A percentile compares a stretch with the other conserved stretches of the same genome.
These are phyloP conservation scores for Forsythia suspensa DNA, from an alignment of 257 asterid genomes.

Conservation along the genomic window DNA sequence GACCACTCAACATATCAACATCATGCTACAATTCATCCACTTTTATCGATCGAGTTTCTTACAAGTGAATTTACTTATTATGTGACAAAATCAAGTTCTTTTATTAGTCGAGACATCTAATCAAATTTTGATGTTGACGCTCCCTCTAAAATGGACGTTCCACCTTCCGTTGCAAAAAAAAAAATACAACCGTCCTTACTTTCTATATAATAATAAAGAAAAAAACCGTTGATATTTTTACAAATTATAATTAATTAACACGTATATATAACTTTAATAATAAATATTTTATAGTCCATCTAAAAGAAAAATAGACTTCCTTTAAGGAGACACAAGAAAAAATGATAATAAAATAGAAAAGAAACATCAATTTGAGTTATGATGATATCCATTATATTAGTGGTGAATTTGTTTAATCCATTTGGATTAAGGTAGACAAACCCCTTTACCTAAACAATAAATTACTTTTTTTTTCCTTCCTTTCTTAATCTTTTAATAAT, in stretches of 20 bases:
- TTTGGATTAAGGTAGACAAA: slow-evolving; percentile 3
- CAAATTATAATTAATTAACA: background rate
- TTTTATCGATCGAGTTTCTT: too few species aligned
- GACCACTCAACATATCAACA: background rate
- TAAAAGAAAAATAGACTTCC: slow-evolving; percentile 12
- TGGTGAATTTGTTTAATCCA: slow-evolving; percentile 7
- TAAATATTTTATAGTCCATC: background rate
- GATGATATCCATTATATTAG: slow-evolving; percentile 3
- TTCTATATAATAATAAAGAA: background rate
- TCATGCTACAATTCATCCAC: background rate
- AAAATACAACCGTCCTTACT: background rate
- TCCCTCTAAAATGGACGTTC: background rate
- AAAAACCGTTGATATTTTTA: background rate
- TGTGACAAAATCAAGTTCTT: too few species aligned
- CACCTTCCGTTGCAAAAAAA: background rate
- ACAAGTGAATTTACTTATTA: too few species aligned
- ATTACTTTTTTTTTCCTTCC: background rate
- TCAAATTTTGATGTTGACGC: too few species aligned
- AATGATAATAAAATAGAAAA: background rate
- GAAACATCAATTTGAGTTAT: slow-evolving; percentile 22
- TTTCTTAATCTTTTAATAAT: background rate
- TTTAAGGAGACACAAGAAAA: slow-evolving; percentile 23
- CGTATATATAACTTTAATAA: background rate
- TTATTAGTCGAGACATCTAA: too few species aligned
- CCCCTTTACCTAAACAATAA: background rate